Percentiles rank a stretch among this genome's conserved stretches.
Evolutionary conservation across 2,329 filamentous ascomycete genomes (phyloP).

Genomic region (Zymoseptoria pseudotritici): DNA sequence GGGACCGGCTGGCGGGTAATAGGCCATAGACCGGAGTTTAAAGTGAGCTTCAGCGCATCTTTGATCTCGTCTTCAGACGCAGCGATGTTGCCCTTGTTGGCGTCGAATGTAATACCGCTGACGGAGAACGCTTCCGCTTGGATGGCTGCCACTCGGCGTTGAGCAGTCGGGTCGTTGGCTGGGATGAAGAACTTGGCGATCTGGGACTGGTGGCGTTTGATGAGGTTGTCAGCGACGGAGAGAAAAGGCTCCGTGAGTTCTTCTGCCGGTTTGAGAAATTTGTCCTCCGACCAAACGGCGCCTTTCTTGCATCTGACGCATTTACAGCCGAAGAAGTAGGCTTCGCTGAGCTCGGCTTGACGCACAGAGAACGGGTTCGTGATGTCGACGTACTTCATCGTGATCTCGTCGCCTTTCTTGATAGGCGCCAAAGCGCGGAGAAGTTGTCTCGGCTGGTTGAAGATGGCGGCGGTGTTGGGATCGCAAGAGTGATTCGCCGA

Average conservation of each 20-base stretch:
- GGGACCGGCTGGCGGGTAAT: conserved; percentile 49
- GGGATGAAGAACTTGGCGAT: conserved; percentile 15
- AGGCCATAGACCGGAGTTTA: conserved; percentile 37
- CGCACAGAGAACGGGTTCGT: conserved; percentile 46
- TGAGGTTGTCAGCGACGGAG: conserved; percentile 16
- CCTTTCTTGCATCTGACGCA: conserved; percentile 46
- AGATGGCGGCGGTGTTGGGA: conserved; percentile 51
- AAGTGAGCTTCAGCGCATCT: conserved; percentile 23
- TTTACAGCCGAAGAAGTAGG: conserved; percentile 53
- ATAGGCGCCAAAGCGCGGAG: conserved; percentile 49
- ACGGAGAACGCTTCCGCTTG: conserved; percentile 23
- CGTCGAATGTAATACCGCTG: conserved; percentile 18
- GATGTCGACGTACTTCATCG: conserved; percentile 55
- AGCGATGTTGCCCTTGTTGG: conserved; percentile 18
- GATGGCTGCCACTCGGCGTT: conserved; percentile 18
- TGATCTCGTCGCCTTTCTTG: conserved; percentile 49
- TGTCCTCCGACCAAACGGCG: conserved; percentile 34
- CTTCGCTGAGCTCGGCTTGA: conserved; percentile 44
- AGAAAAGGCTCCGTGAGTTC: conserved; percentile 19
- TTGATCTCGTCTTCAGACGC: conserved; percentile 21
- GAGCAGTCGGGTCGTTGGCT: conserved; percentile 11
- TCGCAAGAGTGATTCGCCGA: conserved; percentile 57
- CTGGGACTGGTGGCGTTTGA: conserved; percentile 17
- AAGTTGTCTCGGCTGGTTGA: conserved; percentile 46
- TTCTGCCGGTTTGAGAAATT: conserved; percentile 30